Conservation (phyloP, 2,329 filamentous ascomycete species). For the Calonectria montana region DNA sequence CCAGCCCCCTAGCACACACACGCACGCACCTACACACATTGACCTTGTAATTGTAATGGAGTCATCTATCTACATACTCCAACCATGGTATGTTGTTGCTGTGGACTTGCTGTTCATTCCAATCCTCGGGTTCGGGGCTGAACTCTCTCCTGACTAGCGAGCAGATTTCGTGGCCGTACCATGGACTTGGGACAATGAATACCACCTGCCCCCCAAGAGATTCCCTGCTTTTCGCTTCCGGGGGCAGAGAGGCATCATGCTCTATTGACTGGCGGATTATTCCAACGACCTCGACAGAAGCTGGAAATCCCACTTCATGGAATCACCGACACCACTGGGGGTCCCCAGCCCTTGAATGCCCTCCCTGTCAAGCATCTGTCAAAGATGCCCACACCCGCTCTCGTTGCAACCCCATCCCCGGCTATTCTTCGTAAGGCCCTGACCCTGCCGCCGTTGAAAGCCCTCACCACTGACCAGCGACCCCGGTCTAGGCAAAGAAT, state of each 20-base stretch:
- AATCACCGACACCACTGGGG: conserved; percentile 12
- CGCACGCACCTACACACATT: not conserved
- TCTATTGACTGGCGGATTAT: conserved; percentile 24
- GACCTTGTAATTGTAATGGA: not conserved
- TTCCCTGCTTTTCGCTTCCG: not conserved
- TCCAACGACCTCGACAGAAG: not conserved
- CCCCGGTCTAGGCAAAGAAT: conserved; percentile 17
- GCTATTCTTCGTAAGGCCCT: conserved; percentile 22
- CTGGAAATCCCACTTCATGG: not conserved
- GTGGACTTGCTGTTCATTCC: conserved; percentile 9
- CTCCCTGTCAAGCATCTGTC: conserved; percentile 17
- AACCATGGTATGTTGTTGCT: not conserved
- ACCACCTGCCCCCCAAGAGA: not conserved
- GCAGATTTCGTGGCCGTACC: not conserved
- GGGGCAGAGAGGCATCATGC: conserved; percentile 1
- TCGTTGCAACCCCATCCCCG: conserved; percentile 16
- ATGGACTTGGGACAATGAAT: conserved; percentile 17
- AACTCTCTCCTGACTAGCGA: conserved; percentile 3
- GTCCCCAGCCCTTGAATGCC: not conserved
- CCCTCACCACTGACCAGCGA: conserved; percentile 12
- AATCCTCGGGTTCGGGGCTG: not conserved
- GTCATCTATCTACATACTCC: not conserved
- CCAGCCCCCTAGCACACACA: not conserved
- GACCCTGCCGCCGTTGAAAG: conserved; percentile 14
- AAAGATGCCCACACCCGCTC: conserved; percentile 17